These are phyloP conservation scores for Aspergillus hortae DNA, from an alignment of 2,329 filamentous ascomycete species.

Conservation along the genomic window DNA sequence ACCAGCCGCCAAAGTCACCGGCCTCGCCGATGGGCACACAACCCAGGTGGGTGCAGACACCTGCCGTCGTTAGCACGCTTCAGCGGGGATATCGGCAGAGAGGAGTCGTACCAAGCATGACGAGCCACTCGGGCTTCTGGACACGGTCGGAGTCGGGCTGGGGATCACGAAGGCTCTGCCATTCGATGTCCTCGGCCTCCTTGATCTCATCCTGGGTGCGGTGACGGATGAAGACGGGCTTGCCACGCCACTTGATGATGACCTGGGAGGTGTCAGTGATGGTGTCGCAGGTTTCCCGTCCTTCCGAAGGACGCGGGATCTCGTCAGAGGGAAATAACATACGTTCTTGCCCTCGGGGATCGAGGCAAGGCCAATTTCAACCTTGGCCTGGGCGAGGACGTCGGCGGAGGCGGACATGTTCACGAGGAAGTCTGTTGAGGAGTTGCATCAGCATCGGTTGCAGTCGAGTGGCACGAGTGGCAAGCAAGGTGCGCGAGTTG, in stretches of 20 bases:
- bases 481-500: not conserved
- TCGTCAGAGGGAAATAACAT: conserved; percentile 38
- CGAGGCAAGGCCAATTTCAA: conserved; percentile 86
- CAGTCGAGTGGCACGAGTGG: not conserved
- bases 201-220: conserved; percentile 89
- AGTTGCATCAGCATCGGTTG: conserved; percentile 22
- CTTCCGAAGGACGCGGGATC: not conserved
- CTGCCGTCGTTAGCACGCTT: conserved; percentile 42
- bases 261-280: conserved; percentile 53
- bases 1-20: conserved; percentile 97
- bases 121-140: conserved; percentile 96
- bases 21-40: conserved; percentile 99
- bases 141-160: conserved; percentile 88
- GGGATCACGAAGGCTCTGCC: conserved; percentile 82
- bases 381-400: conserved; percentile 98
- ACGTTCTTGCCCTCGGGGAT: conserved; percentile 99
- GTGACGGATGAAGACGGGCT: conserved; percentile 99
- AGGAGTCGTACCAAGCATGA: conserved; percentile 78
- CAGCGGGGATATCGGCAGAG: not conserved
- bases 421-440: conserved; percentile 83
- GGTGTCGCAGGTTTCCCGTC: not conserved
- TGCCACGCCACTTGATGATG: conserved; percentile 99
- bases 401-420: conserved; percentile 99
- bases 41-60: conserved; percentile 98
- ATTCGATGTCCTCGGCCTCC: conserved; percentile 85